Base-by-base conservation (phyloP, 257 asterid genomes). In the Datura wrightii region DNA sequence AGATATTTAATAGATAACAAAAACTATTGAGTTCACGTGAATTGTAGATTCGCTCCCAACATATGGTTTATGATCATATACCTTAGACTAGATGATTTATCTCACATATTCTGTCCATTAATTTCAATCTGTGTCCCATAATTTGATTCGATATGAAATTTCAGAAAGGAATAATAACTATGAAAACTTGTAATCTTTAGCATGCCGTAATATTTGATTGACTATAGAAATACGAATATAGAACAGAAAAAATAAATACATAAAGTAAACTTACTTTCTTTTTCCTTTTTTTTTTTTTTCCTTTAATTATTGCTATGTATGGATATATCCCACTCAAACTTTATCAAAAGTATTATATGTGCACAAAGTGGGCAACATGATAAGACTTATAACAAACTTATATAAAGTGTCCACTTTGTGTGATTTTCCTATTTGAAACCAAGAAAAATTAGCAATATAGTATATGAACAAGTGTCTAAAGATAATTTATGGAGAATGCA, bases 401-500 rank as follows among this genome's bases (percentile, higher is more conserved):
- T 39, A 67, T 34, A 24, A 36, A 18, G 83, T 90, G 88, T 16
- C 89, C 90, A 85, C 80, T 60, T 60, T 44, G 59, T 24, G 39
- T 80, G 83, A 83, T 83, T 83, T 39, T 71, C 79, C 19, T 66
- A 6, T 65, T 59, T 19, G 8, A 69, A 24, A 59, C 79, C 84
- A 19, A 24, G 18, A 42, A 48, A 8, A 39, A 69, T 16, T 74
- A 59, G 80, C 13, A 24, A 11, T 24, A 67, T 46, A 69, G 0
- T 69, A 39, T 69, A 39, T 69, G 53, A 13, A 83, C 92, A 87
- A 55, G 90, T 83, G 89, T 84, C 79, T 67, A 3, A 31, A 37
- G 63, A 82, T 66, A 83, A 19, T 66, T 24, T 56, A 58, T 79
- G 56, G 79, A 69, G 36, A 10, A 6, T 76, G 82, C 31, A 24